These are phyloP conservation scores for Neurospora sp. DNA, from an alignment of 495 filamentous ascomycete genomes.

Conservation along the genomic window DNA sequence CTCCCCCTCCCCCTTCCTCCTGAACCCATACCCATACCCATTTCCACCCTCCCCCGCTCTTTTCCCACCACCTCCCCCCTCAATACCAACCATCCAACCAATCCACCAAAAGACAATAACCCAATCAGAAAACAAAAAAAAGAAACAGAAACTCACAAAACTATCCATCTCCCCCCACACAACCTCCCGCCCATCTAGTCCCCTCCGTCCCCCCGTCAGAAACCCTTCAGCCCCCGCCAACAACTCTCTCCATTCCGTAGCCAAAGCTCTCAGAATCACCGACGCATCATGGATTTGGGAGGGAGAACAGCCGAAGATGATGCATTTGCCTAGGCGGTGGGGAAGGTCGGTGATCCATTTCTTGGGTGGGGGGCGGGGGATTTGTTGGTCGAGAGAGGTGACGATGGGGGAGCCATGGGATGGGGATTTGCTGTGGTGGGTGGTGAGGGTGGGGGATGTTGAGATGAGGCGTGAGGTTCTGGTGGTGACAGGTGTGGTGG, in stretches of 20 bases:
- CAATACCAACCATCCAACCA: too few relatives aligned
- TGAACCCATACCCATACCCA: too few relatives aligned
- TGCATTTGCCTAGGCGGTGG: constrained; percentile 67
- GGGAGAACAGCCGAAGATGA: constrained; percentile 60
- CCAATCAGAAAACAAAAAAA: too few relatives aligned
- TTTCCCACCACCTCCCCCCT: too few relatives aligned
- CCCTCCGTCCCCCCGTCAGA: constrained; percentile 54
- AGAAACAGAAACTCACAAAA: constrained; percentile 26
- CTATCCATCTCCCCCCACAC: constrained; percentile 85
- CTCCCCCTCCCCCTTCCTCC: too few relatives aligned
- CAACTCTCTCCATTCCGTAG: constrained; percentile 67
- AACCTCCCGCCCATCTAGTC: constrained; percentile 61
- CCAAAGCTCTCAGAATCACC: constrained; percentile 49
- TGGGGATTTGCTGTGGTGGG: background rate
- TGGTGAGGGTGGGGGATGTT: background rate
- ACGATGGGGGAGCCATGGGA: background rate
- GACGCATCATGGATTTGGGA: constrained; percentile 53
- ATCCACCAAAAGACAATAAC: too few relatives aligned
- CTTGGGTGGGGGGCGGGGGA: constrained; percentile 21
- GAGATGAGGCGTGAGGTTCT: background rate
- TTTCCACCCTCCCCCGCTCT: too few relatives aligned
- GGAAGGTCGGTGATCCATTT: constrained; percentile 74
- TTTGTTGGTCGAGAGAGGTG: background rate
- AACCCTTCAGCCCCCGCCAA: constrained; percentile 75
- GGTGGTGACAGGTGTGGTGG: background rate